Conservation (phyloP, 2,329 filamentous ascomycete species). For the Penicillium sp. region DNA sequence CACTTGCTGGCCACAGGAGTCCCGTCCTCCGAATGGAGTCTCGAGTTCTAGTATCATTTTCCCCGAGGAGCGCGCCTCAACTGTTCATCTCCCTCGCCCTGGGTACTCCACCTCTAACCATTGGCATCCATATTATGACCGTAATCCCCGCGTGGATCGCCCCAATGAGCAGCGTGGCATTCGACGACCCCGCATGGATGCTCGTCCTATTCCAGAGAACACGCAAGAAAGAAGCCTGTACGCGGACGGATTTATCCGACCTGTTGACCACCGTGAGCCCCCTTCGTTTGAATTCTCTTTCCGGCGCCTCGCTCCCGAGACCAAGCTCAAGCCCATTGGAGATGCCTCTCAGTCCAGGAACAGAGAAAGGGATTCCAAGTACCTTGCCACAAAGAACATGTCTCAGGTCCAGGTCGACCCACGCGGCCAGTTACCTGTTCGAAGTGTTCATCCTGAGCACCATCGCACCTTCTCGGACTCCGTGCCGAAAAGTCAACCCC, state of each 20-base stretch:
- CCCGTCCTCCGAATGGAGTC: conserved; percentile 17
- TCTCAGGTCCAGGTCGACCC: conserved; percentile 15
- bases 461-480: conserved; percentile 9
- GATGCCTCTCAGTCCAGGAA: conserved; percentile 17
- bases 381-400: conserved; percentile 16
- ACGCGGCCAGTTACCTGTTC: conserved; percentile 9
- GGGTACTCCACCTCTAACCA: conserved; percentile 10
- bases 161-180: conserved; percentile 11
- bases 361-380: conserved; percentile 14
- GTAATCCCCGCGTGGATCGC: conserved; percentile 17
- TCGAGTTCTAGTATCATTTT: conserved; percentile 18
- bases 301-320: conserved; percentile 17
- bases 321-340: conserved; percentile 11
- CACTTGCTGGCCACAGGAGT: conserved; percentile 16
- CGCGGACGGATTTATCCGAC: conserved; percentile 41
- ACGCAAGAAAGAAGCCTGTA: conserved; percentile 30
- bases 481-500: conserved; percentile 11
- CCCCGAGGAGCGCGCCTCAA: conserved; percentile 18
- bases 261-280: conserved; percentile 31
- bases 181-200: conserved; percentile 19
- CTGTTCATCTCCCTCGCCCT: conserved; percentile 14
- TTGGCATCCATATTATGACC: conserved; percentile 20
- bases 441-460: conserved; percentile 16
- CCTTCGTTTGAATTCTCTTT: conserved; percentile 20
- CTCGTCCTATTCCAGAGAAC: conserved; percentile 19